phyloP scores from a whole-genome alignment of 2,329 filamentous ascomycete species.

The Cladobotryum mycophilum region DNA sequence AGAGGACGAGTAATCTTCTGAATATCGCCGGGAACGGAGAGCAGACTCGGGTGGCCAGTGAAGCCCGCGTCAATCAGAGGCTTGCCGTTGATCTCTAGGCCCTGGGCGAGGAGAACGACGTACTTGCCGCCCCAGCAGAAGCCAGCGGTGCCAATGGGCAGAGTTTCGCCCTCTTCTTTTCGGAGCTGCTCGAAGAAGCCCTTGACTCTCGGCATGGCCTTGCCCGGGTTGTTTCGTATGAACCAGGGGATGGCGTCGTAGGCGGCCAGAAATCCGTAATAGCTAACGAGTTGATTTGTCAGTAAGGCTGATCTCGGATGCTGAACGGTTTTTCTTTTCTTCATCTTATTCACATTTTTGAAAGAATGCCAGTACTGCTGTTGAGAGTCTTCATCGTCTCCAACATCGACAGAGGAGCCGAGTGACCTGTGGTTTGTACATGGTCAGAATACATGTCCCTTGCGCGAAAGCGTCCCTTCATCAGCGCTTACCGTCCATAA shows the following conservation, averaged over 20 bases:
- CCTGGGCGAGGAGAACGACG: constrained; percentile 40
- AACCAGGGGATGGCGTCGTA: constrained; percentile 27
- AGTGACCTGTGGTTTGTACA: constrained; percentile 17
- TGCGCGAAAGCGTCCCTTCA: not conserved
- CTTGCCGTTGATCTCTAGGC: constrained; percentile 23
- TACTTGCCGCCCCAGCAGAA: constrained; percentile 61
- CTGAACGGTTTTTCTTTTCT: no score
- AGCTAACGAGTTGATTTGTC: constrained; percentile 13
- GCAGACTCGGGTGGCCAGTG: constrained; percentile 45
- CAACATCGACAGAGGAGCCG: constrained; percentile 26
- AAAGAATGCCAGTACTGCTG: not conserved
- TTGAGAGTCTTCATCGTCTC: constrained; percentile 19
- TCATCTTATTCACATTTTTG: constrained; percentile 2
- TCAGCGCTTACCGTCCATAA: constrained; percentile 37
- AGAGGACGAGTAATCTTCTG: constrained; percentile 38
- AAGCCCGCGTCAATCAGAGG: constrained; percentile 46
- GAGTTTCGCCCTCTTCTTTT: constrained; percentile 21
- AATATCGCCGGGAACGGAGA: constrained; percentile 43
- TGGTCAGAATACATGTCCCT: no score
- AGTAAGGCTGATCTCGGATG: not conserved
- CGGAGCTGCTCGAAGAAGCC: constrained; percentile 33
- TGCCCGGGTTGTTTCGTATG: constrained; percentile 23
- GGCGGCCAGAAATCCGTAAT: constrained; percentile 20
- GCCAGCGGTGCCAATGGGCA: constrained; percentile 46
- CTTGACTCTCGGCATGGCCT: constrained; percentile 28